Conservation (phyloP, 805 yeast species). For the Candida methanosorbosa region DNA sequence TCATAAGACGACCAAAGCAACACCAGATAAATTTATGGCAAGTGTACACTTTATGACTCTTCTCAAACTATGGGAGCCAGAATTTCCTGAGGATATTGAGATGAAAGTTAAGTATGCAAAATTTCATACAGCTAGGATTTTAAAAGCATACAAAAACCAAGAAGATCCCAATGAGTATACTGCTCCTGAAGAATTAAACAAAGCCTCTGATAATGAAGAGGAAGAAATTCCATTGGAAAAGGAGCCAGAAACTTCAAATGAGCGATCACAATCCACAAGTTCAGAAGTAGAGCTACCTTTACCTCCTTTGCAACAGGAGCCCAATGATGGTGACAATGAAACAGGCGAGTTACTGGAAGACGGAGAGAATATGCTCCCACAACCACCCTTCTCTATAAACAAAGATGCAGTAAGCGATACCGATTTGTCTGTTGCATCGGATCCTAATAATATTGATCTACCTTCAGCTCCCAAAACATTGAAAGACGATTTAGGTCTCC, state of each 20-base stretch:
- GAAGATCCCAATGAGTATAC: slow-evolving; percentile 51
- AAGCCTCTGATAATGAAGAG: slow-evolving; percentile 6
- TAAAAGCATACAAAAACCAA: slow-evolving; percentile 38
- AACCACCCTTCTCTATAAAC: not conserved
- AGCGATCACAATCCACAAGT: no score
- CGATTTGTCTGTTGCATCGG: not conserved
- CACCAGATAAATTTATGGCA: slow-evolving; percentile 46
- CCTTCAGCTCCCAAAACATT: not conserved
- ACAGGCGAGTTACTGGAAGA: slow-evolving; percentile 8
- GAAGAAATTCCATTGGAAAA: slow-evolving; percentile 4
- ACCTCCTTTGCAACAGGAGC: not conserved
- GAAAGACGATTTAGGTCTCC: slow-evolving; percentile 6
- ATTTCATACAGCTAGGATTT: slow-evolving; percentile 50
- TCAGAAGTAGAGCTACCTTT: no score
- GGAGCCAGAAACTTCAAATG: not conserved
- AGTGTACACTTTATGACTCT: slow-evolving; percentile 45
- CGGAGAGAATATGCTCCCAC: not conserved
- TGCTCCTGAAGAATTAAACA: slow-evolving; percentile 24
- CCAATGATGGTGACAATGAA: slow-evolving; percentile 7
- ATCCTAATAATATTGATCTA: not conserved
- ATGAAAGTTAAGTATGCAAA: slow-evolving; percentile 51
- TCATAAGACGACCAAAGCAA: slow-evolving; percentile 33
- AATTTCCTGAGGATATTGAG: slow-evolving; percentile 13
- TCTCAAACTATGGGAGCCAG: slow-evolving; percentile 33
- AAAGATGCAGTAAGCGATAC: no score